These are phyloP conservation scores for Starmerella stellata DNA, from an alignment of 805 yeast genomes.

Conservation along the genomic window DNA sequence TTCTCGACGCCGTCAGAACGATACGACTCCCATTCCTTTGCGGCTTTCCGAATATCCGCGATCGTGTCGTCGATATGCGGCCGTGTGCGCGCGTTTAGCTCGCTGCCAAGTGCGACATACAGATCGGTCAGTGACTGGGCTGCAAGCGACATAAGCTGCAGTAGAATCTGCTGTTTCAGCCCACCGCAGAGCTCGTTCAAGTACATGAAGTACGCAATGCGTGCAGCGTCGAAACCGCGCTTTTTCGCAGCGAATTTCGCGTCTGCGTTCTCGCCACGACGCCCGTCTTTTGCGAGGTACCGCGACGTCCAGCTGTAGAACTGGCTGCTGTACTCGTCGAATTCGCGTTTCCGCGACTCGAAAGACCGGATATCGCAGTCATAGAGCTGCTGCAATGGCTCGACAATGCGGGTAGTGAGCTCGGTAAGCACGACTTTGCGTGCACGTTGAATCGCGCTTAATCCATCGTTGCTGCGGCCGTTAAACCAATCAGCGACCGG, in stretches of 20 bases:
- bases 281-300: conserved; percentile 22
- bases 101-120: conserved; percentile 18
- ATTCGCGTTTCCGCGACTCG: conserved; percentile 27
- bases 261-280: conserved; percentile 19
- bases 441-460: conserved; percentile 17
- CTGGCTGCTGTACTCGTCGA: conserved; percentile 29
- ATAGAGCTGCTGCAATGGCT: conserved; percentile 26
- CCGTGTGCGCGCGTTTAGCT: conserved; percentile 17
- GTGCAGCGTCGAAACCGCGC: conserved; percentile 25
- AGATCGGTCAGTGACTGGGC: conserved; percentile 23
- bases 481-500: conserved; percentile 20
- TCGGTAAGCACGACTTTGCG: conserved; percentile 18
- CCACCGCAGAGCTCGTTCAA: conserved; percentile 28
- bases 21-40: conserved; percentile 23
- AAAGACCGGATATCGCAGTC: conserved; percentile 28
- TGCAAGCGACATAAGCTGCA: conserved; percentile 24
- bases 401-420: conserved; percentile 22
- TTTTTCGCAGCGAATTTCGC: conserved; percentile 27
- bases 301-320: conserved; percentile 30
- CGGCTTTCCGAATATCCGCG: conserved; percentile 22
- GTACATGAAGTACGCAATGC: conserved; percentile 28
- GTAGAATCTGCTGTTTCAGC: conserved; percentile 26
- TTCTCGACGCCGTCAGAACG: conserved; percentile 26
- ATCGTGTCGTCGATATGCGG: conserved; percentile 22
- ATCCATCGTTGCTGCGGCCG: conserved; percentile 13